Evolutionary conservation across 2,329 filamentous ascomycete genomes (phyloP).

Genomic region (Sclerotinia nivalis): DNA sequence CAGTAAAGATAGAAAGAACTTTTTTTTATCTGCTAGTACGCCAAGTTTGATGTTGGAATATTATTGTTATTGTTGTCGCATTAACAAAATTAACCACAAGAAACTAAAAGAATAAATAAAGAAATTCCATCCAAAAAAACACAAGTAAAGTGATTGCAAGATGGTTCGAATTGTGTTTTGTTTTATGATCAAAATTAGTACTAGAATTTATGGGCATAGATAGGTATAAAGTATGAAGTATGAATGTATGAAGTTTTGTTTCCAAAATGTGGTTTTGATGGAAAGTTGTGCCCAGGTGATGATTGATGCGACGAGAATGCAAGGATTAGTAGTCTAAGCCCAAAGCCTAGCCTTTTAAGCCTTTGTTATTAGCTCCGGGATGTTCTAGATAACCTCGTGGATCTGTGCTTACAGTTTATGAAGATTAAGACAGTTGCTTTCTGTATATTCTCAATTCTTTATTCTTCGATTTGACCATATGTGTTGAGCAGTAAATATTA

Average conservation of each 20-base stretch:
- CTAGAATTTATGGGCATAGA: background rate
- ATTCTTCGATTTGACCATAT: background rate
- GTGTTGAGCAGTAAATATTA: background rate
- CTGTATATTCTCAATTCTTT: background rate
- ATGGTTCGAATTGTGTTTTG: background rate
- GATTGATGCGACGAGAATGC: conserved; percentile 18
- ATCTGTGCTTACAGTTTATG: background rate
- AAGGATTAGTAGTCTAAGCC: conserved; percentile 8
- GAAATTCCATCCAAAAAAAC: conserved; percentile 1
- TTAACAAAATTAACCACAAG: background rate
- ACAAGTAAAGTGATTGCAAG: background rate
- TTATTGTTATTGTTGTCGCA: conserved; percentile 22
- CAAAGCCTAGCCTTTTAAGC: conserved; percentile 16
- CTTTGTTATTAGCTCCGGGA: conserved; percentile 22
- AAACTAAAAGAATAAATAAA: conserved; percentile 17
- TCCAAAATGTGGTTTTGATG: conserved; percentile 5
- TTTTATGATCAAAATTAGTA: background rate
- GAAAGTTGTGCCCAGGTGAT: conserved; percentile 16
- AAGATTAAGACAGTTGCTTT: background rate
- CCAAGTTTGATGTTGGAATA: conserved; percentile 16
- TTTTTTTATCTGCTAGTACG: background rate
- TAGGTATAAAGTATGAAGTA: background rate
- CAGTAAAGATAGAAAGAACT: conserved; percentile 1
- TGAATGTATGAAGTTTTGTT: background rate
- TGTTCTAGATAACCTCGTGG: conserved; percentile 4